Evolutionary conservation across 352 stramenopile species (phyloP), one percentile per base, ranked within the genome.

Genomic region (Pythium folliculosum): DNA sequence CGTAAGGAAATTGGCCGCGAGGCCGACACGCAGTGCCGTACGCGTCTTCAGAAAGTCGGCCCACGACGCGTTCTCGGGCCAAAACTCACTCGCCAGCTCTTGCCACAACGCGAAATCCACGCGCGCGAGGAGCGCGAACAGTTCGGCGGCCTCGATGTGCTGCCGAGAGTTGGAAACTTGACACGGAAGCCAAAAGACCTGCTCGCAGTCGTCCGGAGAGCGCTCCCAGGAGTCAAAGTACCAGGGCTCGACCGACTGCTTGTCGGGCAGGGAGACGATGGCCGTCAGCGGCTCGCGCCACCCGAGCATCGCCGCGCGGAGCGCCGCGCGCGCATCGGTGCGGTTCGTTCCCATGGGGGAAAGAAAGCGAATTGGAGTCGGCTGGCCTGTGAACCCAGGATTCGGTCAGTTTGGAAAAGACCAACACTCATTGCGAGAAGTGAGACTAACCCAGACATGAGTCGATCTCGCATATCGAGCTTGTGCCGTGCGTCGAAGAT

Each of bases 51-150:
- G 27, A 32, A 32, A 32, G 27, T 32, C 27, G 27, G 27, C 27
- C 27, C 27, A 32, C 27, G 27, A 32, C 27, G 27, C 27, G 27
- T 32, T 5, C 27, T 49, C n/a, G 43, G 43, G 43, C 43, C 43
- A 49, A 49, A 49, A 49, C 43, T 49, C 43, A 49, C n/a, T 49
- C 43, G 7, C 43, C 16, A 49, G 43, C 43, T 49, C 43, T 49
- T 49, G 16, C 43, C 43, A 49, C 43, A 49, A 21, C 43, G 43
- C 43, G n/a, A 49, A 49, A 21, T 49, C 43, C 2, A 49, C 43
- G 7, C 43, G 16, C 16, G 43, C 16, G 16, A 49, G n/a, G 43
- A 17, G n/a, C 16, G n/a, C 43, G n/a, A 49, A 49, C 43, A 49
- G 43, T 6, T 49, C 43, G 43, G 7, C 43, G 16, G 43, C 43